Percentiles rank a stretch among this genome's conserved stretches.
phyloP scores from a whole-genome alignment of 2,329 filamentous ascomycete genomes.

The Zasmidium citrigriseum region DNA sequence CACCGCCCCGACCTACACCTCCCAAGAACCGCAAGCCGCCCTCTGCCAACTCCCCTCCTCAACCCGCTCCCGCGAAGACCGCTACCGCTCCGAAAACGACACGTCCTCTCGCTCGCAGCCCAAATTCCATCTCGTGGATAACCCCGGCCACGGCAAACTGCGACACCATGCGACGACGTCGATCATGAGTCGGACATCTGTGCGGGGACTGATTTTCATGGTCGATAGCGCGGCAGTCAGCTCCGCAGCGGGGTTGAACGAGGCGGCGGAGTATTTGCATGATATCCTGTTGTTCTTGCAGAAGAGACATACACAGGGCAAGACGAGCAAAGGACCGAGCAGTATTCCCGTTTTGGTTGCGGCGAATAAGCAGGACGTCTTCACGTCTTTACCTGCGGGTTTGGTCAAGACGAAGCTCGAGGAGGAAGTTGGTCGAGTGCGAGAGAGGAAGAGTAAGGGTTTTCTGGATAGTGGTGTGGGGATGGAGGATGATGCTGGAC shows the following conservation, averaged over 20 bases:
- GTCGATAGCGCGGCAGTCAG: slow-evolving; percentile 66
- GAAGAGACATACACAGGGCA: slow-evolving; percentile 62
- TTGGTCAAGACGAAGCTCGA: slow-evolving; percentile 77
- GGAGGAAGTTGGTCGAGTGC: slow-evolving; percentile 75
- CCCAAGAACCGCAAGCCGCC: slow-evolving; percentile 60
- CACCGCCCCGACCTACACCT: slow-evolving; percentile 59
- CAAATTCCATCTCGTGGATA: slow-evolving; percentile 79
- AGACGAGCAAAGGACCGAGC: slow-evolving; percentile 58
- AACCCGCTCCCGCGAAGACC: slow-evolving; percentile 57
- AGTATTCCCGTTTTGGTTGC: slow-evolving; percentile 77
- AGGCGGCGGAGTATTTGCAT: slow-evolving; percentile 82
- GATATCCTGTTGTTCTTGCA: slow-evolving; percentile 84
- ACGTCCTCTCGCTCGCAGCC: slow-evolving; percentile 59
- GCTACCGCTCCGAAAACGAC: slow-evolving; percentile 67
- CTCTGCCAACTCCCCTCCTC: slow-evolving; percentile 57
- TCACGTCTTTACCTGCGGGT: slow-evolving; percentile 80
- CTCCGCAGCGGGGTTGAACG: slow-evolving; percentile 57
- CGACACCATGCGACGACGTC: slow-evolving; percentile 66
- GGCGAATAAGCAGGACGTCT: slow-evolving; percentile 94
- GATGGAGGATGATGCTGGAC: slow-evolving; percentile 57
- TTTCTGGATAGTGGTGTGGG: slow-evolving; percentile 80
- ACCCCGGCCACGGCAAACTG: slow-evolving; percentile 93
- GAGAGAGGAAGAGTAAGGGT: slow-evolving; percentile 75
- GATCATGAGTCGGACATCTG: slow-evolving; percentile 49
- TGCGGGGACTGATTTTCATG: slow-evolving; percentile 79